Base-by-base conservation (phyloP, 805 yeast species). In the Naumovozyma dairenensis region DNA sequence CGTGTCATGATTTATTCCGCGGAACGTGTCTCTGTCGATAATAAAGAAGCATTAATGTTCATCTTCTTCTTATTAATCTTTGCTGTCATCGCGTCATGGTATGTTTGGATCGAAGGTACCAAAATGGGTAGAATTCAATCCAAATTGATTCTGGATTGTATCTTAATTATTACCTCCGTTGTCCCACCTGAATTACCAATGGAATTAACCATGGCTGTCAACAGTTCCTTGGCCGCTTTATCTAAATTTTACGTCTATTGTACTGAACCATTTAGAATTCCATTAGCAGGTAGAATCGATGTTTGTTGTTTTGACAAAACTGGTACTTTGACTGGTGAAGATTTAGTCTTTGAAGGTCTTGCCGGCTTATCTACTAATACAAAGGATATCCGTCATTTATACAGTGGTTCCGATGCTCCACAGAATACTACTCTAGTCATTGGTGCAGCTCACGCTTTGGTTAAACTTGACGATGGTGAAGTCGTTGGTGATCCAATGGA, bases 401-500 rank as follows among this genome's bases (percentile, higher is more conserved):
- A 40, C 21, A 58, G 69, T 16, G 66, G 68, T 14, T 62, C 65
- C 18, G 80, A 77, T 28, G 85, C 84, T 33, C 89, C 95, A 6
- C 65, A 59, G 20, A 69, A 72, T 29, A 78, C 94, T 7, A 65
- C 75, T 26, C 67, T 71, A 40, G 85, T 83, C 25, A 70, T 92
- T 43, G 97, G 96, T 41, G 78, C 96, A 37, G 96, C 95, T 22
- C 98, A 92, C 59, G 97, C 98, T 19, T 70, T 92, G 44, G 98
- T 92, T 18, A 76, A 78, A 51, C 69, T 92, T 40, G 96, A 92
- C 50, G 95, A 87, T 55, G 98, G 97, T 48, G 97, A 92, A 42
- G 74, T 87, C 46, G 98, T 92, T 40, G 98, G 98, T 62, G 98
- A 92, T 55, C 96, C 98, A 43, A 89, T 92, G 97, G 98, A 92